These are phyloP conservation scores for Bipolaris bicolor DNA, from an alignment of 2,329 filamentous ascomycete genomes.

Conservation along the genomic window DNA sequence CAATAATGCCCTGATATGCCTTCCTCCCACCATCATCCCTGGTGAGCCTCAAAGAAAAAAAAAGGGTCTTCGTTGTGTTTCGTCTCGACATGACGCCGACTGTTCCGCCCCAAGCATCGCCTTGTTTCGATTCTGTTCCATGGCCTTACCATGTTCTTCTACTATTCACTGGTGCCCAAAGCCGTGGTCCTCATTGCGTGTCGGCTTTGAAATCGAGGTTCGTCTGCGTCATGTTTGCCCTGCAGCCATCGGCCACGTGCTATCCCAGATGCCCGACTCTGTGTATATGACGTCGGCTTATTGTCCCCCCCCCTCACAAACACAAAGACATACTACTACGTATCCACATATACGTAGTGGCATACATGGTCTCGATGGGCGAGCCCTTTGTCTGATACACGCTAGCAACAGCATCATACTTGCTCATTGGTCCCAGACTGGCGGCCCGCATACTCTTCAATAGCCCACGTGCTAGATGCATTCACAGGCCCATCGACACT, in stretches of 20 bases:
- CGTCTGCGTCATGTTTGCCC: neutral
- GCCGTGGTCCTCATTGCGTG: neutral
- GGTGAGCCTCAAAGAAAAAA: constrained; percentile 1
- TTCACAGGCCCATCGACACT: constrained; percentile 1
- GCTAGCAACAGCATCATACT: neutral
- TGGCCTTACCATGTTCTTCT: neutral
- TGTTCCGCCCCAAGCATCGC: neutral
- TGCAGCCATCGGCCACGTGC: constrained; percentile 6
- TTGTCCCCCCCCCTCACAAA: neutral
- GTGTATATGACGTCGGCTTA: constrained; percentile 8
- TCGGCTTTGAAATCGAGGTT: constrained; percentile 5
- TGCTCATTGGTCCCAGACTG: neutral
- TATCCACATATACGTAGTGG: no score
- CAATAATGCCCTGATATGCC: constrained; percentile 5
- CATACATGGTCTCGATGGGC: neutral
- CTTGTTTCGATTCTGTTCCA: neutral
- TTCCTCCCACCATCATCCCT: neutral
- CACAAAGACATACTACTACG: neutral
- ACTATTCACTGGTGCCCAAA: neutral
- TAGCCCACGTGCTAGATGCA: neutral
- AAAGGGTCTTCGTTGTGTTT: neutral
- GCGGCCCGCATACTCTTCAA: constrained; percentile 7
- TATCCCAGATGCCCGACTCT: neutral
- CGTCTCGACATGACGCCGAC: neutral
- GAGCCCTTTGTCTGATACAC: constrained; percentile 6